Base-by-base conservation (phyloP, 73 alveolate genomes). In the Symbiodinium natans region DNA sequence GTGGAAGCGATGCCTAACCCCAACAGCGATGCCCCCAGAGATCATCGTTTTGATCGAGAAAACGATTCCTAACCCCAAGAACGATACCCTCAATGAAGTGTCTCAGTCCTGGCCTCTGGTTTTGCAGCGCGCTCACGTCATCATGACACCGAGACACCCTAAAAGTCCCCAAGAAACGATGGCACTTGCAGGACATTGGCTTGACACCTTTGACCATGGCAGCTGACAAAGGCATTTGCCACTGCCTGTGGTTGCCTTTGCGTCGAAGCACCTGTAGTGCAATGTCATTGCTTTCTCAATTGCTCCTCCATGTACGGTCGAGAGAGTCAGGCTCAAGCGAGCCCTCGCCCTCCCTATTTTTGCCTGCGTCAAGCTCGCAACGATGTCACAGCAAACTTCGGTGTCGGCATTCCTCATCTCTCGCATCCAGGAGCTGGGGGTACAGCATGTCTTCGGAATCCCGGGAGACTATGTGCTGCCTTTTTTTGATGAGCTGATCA, bases 121-220 rank as follows among this genome's bases (percentile, higher is more conserved):
- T 59, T 34, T 8, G 33, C 77, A n/a, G 6, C 33, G 8, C 33
- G 29, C 77, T 25, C 33, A 5, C 4, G 71, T 43, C 59, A 46
- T 46, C 59, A 46, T 9, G 21, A 13, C 13, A 9, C 59, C 59
- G 6, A 6, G 13, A 9, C 59, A 46, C 13, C 21, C 21, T 46
- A 13, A 9, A 46, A 46, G n/a, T n/a, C n/a, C n/a, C n/a, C n/a
- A n/a, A n/a, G n/a, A 46, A 46, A 6, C 59, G 59, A 46, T 13
- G 59, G 13, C 59, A 13, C 38, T 1, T 63, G 80, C 38, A 88
- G 97, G 97, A 90, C 88, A 90, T 90, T n/a, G 97, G 97, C 36
- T 42, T 90, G 56, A 90, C 97, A 4, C 89, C 97, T 10, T 38
- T 90, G 97, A 75, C 46, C 87, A 90, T 90, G 97, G 97, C 97